Conservation (phyloP, 306 rosid genomes). For the Dryas alaskensis region DNA sequence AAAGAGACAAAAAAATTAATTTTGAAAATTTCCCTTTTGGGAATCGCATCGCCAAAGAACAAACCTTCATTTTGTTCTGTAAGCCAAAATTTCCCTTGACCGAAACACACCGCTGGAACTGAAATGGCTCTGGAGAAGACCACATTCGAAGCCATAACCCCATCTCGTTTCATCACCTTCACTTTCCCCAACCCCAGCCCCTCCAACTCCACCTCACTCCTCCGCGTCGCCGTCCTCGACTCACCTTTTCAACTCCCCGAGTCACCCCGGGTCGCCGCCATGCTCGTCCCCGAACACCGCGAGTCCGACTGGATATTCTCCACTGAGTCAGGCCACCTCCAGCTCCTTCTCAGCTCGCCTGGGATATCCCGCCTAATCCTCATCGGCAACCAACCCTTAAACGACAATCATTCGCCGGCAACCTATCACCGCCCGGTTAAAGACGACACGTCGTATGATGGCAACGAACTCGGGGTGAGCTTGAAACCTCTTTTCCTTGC, state of each 20-base stretch:
- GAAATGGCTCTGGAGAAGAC: constrained; percentile 48
- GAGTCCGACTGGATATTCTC: constrained; percentile 86
- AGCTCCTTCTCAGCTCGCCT: constrained; percentile 56
- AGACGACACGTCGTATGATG: constrained; percentile 20
- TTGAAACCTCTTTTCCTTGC: constrained; percentile 69
- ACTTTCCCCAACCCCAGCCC: constrained; percentile 63
- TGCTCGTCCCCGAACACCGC: constrained; percentile 69
- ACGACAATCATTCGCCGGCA: not conserved
- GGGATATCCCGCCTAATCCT: constrained; percentile 63
- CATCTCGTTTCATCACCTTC: constrained; percentile 62
- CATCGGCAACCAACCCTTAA: constrained; percentile 38
- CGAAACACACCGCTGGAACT: not conserved
- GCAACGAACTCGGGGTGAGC: constrained; percentile 40
- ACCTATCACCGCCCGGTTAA: constrained; percentile 40
- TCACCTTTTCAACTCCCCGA: constrained; percentile 41
- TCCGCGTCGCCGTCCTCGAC: constrained; percentile 80
- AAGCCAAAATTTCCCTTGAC: not conserved
- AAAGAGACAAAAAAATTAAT: no score
- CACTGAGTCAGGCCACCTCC: constrained; percentile 65
- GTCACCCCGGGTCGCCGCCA: constrained; percentile 51
- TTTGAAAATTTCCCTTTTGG: no score
- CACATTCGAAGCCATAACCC: constrained; percentile 46
- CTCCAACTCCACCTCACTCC: constrained; percentile 34
- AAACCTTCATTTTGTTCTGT: no score
- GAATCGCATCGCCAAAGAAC: no score